phyloP scores from a whole-genome alignment of 2,329 filamentous ascomycete genomes.

The Xylaria sp. region DNA sequence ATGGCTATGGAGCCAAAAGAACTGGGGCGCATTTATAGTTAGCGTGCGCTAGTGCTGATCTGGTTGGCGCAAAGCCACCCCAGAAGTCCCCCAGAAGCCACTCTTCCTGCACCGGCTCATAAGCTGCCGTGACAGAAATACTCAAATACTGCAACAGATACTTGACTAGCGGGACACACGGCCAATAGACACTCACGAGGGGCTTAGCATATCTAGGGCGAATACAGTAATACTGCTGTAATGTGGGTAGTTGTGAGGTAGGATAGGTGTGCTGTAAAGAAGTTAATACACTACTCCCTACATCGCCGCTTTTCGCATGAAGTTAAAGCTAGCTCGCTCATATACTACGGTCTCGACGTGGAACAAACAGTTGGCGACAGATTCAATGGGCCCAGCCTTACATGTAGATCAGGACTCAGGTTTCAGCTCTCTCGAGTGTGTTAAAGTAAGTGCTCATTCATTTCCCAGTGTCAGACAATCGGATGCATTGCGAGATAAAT shows the following conservation, averaged over 20 bases:
- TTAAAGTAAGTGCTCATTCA: neutral
- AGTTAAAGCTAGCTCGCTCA: neutral
- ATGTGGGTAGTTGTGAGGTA: neutral
- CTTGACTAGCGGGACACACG: neutral
- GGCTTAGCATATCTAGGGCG: slow-evolving; percentile 12
- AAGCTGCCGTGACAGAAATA: slow-evolving; percentile 35
- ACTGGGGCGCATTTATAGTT: neutral
- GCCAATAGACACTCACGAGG: slow-evolving; percentile 22
- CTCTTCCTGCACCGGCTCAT: slow-evolving; percentile 27
- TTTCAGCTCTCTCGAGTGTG: neutral
- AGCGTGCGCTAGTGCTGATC: slow-evolving; percentile 30
- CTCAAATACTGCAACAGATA: slow-evolving; percentile 30
- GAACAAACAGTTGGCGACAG: neutral
- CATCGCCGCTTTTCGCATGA: neutral
- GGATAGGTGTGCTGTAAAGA: neutral
- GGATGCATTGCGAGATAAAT: neutral
- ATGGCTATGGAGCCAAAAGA: neutral
- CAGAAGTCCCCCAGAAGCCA: slow-evolving; percentile 24
- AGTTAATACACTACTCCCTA: neutral
- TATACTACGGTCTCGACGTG: neutral
- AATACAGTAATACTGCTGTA: slow-evolving; percentile 23
- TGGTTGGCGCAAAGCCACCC: slow-evolving; percentile 30
- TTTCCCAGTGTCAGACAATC: neutral
- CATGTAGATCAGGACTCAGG: neutral
- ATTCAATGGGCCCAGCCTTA: neutral